phyloP scores from a whole-genome alignment of 257 asterid genomes.

The Penstemon newberryi region DNA sequence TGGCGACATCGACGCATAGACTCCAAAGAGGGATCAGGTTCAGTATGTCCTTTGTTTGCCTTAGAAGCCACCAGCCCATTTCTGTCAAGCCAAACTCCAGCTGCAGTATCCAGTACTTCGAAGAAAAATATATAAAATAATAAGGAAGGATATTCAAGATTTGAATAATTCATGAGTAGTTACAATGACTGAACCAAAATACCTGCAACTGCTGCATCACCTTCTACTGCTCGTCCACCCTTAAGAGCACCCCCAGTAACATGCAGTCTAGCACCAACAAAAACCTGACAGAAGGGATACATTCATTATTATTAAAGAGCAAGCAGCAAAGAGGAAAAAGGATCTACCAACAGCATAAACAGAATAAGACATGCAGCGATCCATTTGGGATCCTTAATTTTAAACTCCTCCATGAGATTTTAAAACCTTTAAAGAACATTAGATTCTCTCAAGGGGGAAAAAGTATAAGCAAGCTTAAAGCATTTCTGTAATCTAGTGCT shows the following conservation, averaged over 20 bases:
- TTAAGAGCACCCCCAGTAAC: slow-evolving; percentile 97
- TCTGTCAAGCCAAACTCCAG: slow-evolving; percentile 97
- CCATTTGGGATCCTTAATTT: slow-evolving; percentile 14
- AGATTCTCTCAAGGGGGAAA: slow-evolving; percentile 10
- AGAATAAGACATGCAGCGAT: slow-evolving; percentile 14
- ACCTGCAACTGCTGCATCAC: slow-evolving; percentile 93
- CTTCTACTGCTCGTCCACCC: slow-evolving; percentile 97
- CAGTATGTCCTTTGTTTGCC: slow-evolving; percentile 59
- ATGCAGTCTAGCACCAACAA: slow-evolving; percentile 97
- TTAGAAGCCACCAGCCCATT: slow-evolving; percentile 86
- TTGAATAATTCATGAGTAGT: slow-evolving; percentile 7
- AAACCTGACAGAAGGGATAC: slow-evolving; percentile 58
- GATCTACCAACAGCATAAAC: not conserved
- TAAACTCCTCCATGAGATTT: slow-evolving; percentile 9
- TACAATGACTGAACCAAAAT: slow-evolving; percentile 29
- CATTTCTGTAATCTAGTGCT: not conserved
- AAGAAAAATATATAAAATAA: slow-evolving; percentile 36
- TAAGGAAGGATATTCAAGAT: slow-evolving; percentile 21
- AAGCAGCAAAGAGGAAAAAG: slow-evolving; percentile 13
- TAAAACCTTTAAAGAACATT: slow-evolving; percentile 7
- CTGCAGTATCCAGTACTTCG: slow-evolving; percentile 95
- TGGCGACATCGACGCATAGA: slow-evolving; percentile 96
- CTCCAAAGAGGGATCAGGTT: slow-evolving; percentile 71
- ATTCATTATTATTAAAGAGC: slow-evolving; percentile 8
- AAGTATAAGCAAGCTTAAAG: not conserved